Percentiles rank a stretch among this genome's conserved stretches.
Evolutionary conservation across 768 basidiomycete genomes (phyloP).

Genomic region (Gloeostereum incarnatum): DNA sequence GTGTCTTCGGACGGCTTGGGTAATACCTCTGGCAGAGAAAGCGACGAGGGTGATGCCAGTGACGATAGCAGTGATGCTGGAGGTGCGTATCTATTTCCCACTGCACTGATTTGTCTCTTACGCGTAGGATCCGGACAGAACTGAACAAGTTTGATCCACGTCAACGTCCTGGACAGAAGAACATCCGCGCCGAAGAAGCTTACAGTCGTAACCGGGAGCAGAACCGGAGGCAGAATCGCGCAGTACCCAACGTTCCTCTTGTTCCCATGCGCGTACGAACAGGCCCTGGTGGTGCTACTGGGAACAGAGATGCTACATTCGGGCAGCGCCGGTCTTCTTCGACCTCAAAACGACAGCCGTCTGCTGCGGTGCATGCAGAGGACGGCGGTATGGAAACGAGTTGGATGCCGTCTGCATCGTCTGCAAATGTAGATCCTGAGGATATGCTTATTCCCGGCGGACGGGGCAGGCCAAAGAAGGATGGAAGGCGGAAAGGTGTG

Average conservation of each 20-base stretch:
- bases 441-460: constrained; percentile 15
- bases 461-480: constrained; percentile 16
- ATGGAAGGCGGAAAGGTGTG: constrained; percentile 46
- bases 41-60: constrained; percentile 28
- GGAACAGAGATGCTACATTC: constrained; percentile 46
- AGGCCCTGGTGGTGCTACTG: constrained; percentile 14
- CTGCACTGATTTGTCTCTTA: neutral
- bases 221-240: no score
- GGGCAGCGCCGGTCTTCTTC: constrained; percentile 50
- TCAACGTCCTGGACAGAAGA: constrained; percentile 37
- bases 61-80: constrained; percentile 51
- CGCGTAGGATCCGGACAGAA: constrained; percentile 20
- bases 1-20: constrained; percentile 48
- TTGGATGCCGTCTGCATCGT: constrained; percentile 57
- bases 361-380: constrained; percentile 11
- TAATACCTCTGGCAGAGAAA: constrained; percentile 30
- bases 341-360: constrained; percentile 12
- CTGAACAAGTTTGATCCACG: constrained; percentile 44
- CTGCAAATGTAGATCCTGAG: constrained; percentile 24
- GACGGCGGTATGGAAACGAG: constrained; percentile 79
- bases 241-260: constrained; percentile 47
- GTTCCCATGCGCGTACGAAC: constrained; percentile 52
- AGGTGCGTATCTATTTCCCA: constrained; percentile 23
- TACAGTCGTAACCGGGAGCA: constrained; percentile 29
- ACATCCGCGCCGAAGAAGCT: constrained; percentile 35